phyloP scores from a whole-genome alignment of 352 stramenopile species.

The Phytophthora sp. region DNA sequence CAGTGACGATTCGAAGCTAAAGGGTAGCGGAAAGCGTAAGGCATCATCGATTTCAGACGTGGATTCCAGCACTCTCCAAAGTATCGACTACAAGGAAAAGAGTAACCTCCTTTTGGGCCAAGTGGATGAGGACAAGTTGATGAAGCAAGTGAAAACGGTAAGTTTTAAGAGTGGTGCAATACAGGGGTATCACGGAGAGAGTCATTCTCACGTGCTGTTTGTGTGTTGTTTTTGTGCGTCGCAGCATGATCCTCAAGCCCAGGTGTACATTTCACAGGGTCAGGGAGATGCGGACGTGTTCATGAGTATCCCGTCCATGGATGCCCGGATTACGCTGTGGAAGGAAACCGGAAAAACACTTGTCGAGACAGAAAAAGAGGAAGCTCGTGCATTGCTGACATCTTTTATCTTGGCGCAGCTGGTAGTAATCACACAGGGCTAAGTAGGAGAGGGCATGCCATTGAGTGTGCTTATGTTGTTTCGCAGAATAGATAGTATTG shows the following conservation, averaged over 20 bases:
- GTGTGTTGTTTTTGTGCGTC: not conserved
- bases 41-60: constrained; percentile 17
- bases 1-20: constrained; percentile 25
- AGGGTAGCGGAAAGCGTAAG: constrained; percentile 38
- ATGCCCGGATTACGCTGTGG: constrained; percentile 79
- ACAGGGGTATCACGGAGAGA: too few relatives aligned
- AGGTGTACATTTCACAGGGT: constrained; percentile 84
- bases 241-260: constrained; percentile 68
- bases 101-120: constrained; percentile 64
- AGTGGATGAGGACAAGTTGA: constrained; percentile 82
- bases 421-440: constrained; percentile 44
- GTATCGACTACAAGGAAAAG: constrained; percentile 70
- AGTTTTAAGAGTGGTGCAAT: too few relatives aligned
- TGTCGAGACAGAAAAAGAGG: constrained; percentile 81
- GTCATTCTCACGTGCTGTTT: not conserved
- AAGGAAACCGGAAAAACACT: constrained; percentile 79
- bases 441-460: constrained; percentile 13
- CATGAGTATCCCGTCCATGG: constrained; percentile 80
- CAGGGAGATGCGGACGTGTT: constrained; percentile 80
- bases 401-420: constrained; percentile 61
- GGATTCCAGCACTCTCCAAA: constrained; percentile 27
- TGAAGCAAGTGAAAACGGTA: constrained; percentile 80
- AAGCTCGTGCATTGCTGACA: constrained; percentile 66
- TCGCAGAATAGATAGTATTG: constrained; percentile 27
- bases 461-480: constrained; percentile 13